Evolutionary conservation across 164 flowering plant genomes (phyloP), one percentile per base, ranked within the genome.

Genomic region (Piper longum): DNA sequence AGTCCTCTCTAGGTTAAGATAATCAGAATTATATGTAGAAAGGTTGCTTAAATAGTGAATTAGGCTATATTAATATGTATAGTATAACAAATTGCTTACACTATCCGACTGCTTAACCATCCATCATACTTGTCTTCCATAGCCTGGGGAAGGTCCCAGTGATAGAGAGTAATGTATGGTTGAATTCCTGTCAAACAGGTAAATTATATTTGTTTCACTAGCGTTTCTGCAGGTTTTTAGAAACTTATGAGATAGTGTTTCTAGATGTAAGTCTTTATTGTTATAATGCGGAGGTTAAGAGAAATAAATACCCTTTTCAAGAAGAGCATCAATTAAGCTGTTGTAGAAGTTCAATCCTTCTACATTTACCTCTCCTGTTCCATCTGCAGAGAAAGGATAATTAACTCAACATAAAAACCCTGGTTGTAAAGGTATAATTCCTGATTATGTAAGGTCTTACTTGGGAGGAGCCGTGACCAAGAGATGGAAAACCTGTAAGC

Each of bases 91-190:
- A 17, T 6, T 18, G 73, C 90, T 72, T 78, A 87, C 96, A 87
- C 66, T 57, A 86, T 79, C 72, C 78, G 76, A 61, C 17, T 63
- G 73, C 78, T 82, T 67, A 89, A 63, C 86, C 92, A 86, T 54
- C 96, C 98, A 66, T 73, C 81, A 57, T 92, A 89, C 70, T 69
- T 76, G 61, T 92, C 96, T 75, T 92, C 86, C 58, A 92, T 89
- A 55, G 67, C 75, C 73, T 91, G 95, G 54, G 96, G 98, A 67
- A 87, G 95, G 75, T 91, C 98, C 92, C 91, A 89, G 70, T 89
- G 98, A 67, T 84, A 87, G 18, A 92, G 76, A 52, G 96, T 87
- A 64, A 70, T 93, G 70, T 74, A 89, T 14, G 96, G 96, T 74
- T 85, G 64, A 64, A 92, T 86, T 67, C 91, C 96, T 91, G 79